phyloP scores from a whole-genome alignment of 768 basidiomycete genomes.

The Lyophyllum decastes region DNA sequence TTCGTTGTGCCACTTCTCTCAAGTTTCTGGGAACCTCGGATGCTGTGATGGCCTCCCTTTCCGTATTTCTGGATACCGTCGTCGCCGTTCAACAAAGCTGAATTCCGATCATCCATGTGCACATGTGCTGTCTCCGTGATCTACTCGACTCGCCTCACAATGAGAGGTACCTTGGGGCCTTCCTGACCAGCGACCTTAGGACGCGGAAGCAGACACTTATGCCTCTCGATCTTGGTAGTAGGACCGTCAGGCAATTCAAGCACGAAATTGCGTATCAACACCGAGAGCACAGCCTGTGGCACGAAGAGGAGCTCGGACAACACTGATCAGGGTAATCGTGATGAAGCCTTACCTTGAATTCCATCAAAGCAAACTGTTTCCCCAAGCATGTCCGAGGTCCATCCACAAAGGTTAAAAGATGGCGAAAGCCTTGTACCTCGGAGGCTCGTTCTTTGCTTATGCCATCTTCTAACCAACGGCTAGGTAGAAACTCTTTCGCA shows the following conservation, averaged over 20 bases:
- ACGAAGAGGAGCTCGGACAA: neutral
- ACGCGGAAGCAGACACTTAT: slow-evolving; percentile 30
- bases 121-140: no score
- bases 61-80: no score
- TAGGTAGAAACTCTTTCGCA: slow-evolving; percentile 42
- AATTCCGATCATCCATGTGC: no score
- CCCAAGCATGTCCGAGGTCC: slow-evolving; percentile 48
- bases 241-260: slow-evolving; percentile 39
- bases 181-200: slow-evolving; percentile 34
- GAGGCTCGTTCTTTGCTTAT: slow-evolving; percentile 22
- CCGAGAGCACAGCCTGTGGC: slow-evolving; percentile 38
- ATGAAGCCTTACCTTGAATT: slow-evolving; percentile 35
- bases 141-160: slow-evolving; percentile 23
- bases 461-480: slow-evolving; percentile 39
- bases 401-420: slow-evolving; percentile 46
- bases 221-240: slow-evolving; percentile 31
- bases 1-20: no score
- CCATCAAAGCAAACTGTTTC: slow-evolving; percentile 39
- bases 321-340: neutral
- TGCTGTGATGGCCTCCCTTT: no score
- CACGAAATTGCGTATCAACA: slow-evolving; percentile 41
- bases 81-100: no score
- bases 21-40: no score
- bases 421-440: slow-evolving; percentile 37
- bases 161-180: slow-evolving; percentile 30